Evolutionary conservation across 108 stramenopile species (phyloP).

Genomic region (Nitzschia inconspicua): DNA sequence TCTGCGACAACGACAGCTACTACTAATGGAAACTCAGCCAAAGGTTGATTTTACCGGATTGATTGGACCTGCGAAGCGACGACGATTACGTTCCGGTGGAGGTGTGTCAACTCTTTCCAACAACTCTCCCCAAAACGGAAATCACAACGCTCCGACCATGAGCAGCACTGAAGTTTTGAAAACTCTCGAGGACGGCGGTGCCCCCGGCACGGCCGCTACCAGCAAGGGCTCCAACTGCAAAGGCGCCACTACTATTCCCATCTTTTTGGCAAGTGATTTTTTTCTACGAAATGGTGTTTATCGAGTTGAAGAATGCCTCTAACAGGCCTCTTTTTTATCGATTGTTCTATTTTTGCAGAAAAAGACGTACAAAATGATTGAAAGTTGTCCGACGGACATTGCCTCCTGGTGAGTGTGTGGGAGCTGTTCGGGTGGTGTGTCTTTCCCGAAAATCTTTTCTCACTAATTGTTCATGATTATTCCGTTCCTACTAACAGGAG

Average conservation of each 20-base stretch:
- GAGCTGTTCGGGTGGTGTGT: no score
- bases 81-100: conserved; percentile 54
- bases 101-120: conserved; percentile 44
- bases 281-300: no score
- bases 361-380: conserved; percentile 80
- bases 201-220: no score
- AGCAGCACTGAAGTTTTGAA: neutral
- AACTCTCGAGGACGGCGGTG: conserved; percentile 7
- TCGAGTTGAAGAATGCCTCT: no score
- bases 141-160: neutral
- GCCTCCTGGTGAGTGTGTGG: conserved; percentile 65
- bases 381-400: conserved; percentile 65
- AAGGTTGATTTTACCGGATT: conserved; percentile 46
- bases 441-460: no score
- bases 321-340: neutral
- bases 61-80: conserved; percentile 45
- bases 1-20: no score
- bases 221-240: conserved; percentile 66
- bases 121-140: conserved; percentile 19
- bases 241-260: conserved; percentile 64
- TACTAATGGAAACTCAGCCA: no score
- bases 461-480: neutral
- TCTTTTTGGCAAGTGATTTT: conserved; percentile 84
- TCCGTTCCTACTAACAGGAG: conserved; percentile 37
- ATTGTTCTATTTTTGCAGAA: conserved; percentile 23